Base-by-base conservation (phyloP, 331 rosid genomes). In the Quercus lobata region DNA sequence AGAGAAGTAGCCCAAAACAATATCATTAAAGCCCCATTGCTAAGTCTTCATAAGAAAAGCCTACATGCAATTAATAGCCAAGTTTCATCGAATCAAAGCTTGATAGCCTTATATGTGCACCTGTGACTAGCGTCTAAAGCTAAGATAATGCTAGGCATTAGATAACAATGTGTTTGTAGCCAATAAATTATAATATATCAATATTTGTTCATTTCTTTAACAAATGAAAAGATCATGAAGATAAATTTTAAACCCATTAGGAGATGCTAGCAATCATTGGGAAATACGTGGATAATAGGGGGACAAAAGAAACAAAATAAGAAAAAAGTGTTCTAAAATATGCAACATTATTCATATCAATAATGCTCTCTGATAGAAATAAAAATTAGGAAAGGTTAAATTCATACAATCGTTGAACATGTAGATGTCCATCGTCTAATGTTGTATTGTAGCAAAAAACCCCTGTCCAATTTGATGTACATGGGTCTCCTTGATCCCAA, bases 351-450 rank as follows among this genome's bases (percentile, higher is more conserved):
- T 49, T 12, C 17, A 49, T 12, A 24, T 9, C 76, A 46, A 63
- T 54, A 7, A 71, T 35, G 32, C 56, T 77, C 24, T 3, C 12
- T 35, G 75, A 62, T 58, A 81, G n/a, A 76, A 65, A 79, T 69
- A 69, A 65, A 37, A 24, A 72, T 57, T 34, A 71, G 34, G 70
- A 87, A 81, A 72, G 54, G 63, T 49, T 24, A 65, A 82, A 82
- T 56, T 8, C 92, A 56, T 93, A 96, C 99, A 96, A 74, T 89
- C 87, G 86, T 79, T 25, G 32, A 83, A 96, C 93, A 81, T 92
- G 99, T 29, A 82, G 94, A 88, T 81, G 86, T 80, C 88, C 92
- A 88, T 92, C 97, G 1, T 17, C 58, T 27, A 73, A 54, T 78
- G 92, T 54, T n/a, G 18, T 18, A 77, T 87, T 88, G 94, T 32